Evolutionary conservation across 2,329 filamentous ascomycete species (phyloP).

Genomic region (Cladophialophora chaetospira): DNA sequence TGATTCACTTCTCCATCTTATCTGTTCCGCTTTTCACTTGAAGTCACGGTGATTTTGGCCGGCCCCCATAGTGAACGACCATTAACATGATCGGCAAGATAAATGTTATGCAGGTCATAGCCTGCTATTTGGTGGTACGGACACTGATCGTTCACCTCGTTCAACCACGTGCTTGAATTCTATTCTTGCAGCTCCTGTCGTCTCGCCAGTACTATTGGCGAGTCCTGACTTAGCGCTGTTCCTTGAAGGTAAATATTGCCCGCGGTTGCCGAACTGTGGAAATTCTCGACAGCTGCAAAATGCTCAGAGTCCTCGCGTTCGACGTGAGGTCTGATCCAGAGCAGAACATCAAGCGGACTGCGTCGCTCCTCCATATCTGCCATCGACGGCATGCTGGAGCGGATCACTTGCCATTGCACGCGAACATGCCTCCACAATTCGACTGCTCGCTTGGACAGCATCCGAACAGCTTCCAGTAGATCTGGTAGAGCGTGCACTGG

Average conservation of each 20-base stretch:
- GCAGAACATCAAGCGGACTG: constrained; percentile 46
- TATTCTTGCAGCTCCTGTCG: constrained; percentile 40
- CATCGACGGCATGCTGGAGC: constrained; percentile 46
- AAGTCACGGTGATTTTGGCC: no score
- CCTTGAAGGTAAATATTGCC: constrained; percentile 56
- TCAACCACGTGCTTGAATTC: constrained; percentile 6
- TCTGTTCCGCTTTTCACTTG: no score
- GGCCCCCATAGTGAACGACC: no score
- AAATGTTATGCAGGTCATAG: no score
- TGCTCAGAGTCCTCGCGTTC: constrained; percentile 44
- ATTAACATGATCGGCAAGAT: no score
- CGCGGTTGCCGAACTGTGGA: constrained; percentile 33
- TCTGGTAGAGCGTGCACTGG: constrained; percentile 54
- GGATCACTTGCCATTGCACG: constrained; percentile 58
- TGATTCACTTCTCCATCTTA: no score
- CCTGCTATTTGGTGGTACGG: not conserved
- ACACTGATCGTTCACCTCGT: no score
- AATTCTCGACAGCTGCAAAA: not conserved
- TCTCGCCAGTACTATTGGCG: constrained; percentile 44
- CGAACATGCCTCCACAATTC: constrained; percentile 62
- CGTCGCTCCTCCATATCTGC: constrained; percentile 38
- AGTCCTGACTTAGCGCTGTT: constrained; percentile 54
- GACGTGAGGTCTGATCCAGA: constrained; percentile 56
- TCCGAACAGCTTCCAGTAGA: constrained; percentile 54
- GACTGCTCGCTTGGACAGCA: constrained; percentile 60